Conservation (phyloP, 768 basidiomycete genomes). For the Crucibulum laeve region DNA sequence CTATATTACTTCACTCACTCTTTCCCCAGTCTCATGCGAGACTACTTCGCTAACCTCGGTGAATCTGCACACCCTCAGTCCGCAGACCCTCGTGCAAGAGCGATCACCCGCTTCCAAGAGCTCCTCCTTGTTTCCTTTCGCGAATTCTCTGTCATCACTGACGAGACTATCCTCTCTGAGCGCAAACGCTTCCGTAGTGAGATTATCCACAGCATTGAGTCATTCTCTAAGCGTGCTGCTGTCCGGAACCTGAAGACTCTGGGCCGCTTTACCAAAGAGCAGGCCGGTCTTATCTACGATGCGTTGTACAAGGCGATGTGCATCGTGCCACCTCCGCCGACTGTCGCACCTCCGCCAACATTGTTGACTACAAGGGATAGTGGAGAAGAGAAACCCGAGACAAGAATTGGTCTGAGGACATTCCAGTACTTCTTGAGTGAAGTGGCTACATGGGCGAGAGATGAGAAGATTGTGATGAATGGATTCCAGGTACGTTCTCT, state of each 20-base stretch:
- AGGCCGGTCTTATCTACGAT: conserved; percentile 88
- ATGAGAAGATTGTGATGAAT: conserved; percentile 89
- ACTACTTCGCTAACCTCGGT: conserved; percentile 91
- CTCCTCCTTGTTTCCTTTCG: conserved; percentile 95
- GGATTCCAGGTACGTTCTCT: conserved; percentile 68
- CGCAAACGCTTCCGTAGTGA: conserved; percentile 83
- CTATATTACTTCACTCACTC: not conserved
- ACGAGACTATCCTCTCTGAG: conserved; percentile 88
- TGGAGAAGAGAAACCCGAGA: conserved; percentile 80
- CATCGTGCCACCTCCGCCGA: conserved; percentile 63
- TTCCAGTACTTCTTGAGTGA: conserved; percentile 91
- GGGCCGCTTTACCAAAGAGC: conserved; percentile 82
- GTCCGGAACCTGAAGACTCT: conserved; percentile 80
- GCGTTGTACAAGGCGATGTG: conserved; percentile 84
- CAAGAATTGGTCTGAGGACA: conserved; percentile 78
- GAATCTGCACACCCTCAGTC: conserved; percentile 93
- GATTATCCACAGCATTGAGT: conserved; percentile 89
- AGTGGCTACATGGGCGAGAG: conserved; percentile 91
- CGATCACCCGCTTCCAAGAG: conserved; percentile 97
- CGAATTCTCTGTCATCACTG: conserved; percentile 94
- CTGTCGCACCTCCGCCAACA: conserved; percentile 40
- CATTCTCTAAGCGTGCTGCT: conserved; percentile 88
- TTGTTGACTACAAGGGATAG: conserved; percentile 55
- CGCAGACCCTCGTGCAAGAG: conserved; percentile 80
- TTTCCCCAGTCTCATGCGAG: conserved; percentile 75